A percentile compares a stretch with the other conserved stretches of the same genome.
Conservation (phyloP, 2,329 filamentous ascomycete genomes). For the Cadophora luteo-olivacea region DNA sequence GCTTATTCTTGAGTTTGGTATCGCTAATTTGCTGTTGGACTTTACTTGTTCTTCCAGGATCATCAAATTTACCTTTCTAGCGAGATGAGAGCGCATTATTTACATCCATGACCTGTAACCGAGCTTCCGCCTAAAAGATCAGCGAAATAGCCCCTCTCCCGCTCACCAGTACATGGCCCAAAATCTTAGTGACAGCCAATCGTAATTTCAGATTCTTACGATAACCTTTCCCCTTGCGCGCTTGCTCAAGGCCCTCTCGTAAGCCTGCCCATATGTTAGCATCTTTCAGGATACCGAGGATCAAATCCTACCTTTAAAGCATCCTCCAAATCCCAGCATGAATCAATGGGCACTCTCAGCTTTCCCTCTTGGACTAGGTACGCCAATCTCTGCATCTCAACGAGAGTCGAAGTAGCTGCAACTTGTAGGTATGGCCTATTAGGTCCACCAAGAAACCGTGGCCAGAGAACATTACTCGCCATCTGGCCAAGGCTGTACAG, state of each 20-base stretch:
- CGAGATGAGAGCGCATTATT: no score
- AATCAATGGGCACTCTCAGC: constrained; percentile 48
- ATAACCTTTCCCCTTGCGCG: constrained; percentile 50
- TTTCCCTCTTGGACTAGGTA: constrained; percentile 47
- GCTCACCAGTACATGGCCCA: background rate
- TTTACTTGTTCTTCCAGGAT: no score
- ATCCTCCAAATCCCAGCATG: constrained; percentile 48
- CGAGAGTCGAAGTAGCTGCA: constrained; percentile 36
- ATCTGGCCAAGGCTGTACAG: constrained; percentile 45
- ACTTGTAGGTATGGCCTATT: constrained; percentile 40
- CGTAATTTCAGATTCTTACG: constrained; percentile 4
- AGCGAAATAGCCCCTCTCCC: background rate
- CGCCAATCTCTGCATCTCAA: constrained; percentile 45
- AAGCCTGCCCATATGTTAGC: constrained; percentile 38
- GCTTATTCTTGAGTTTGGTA: no score
- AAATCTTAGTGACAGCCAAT: background rate
- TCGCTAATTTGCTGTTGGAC: no score
- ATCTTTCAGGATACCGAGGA: background rate
- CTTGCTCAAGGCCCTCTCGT: constrained; percentile 44
- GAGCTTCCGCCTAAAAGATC: no score
- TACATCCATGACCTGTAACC: no score
- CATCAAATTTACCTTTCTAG: no score
- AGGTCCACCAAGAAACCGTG: constrained; percentile 45
- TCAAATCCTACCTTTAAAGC: constrained; percentile 40
- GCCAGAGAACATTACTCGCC: constrained; percentile 50